A percentile compares a stretch with the other conserved stretches of the same genome.
Evolutionary conservation across 768 basidiomycete species (phyloP).

Genomic region (Kwoniella bestiolae): DNA sequence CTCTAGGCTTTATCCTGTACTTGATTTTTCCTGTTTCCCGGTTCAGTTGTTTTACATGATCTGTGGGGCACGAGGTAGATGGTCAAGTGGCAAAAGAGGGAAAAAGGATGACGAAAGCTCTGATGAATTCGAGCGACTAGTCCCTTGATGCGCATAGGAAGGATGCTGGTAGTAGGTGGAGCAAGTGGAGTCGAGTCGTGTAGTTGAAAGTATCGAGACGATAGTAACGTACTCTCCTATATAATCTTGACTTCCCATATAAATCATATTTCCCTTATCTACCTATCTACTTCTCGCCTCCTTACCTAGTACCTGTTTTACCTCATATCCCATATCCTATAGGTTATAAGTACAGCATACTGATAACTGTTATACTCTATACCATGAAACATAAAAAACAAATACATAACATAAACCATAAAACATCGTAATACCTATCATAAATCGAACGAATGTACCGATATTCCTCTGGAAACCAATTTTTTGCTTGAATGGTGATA

Average conservation of each 20-base stretch:
- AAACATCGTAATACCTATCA: too few species aligned
- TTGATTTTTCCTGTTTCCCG: slow-evolving; percentile 58
- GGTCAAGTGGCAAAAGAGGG: background rate
- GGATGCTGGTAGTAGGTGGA: too few species aligned
- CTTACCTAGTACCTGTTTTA: too few species aligned
- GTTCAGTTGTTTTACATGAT: background rate
- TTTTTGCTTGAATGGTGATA: too few species aligned
- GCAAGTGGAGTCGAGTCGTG: too few species aligned
- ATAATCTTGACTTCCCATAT: background rate
- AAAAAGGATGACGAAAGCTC: background rate
- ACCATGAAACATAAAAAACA: background rate
- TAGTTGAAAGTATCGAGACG: too few species aligned
- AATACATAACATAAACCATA: background rate
- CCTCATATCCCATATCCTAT: too few species aligned
- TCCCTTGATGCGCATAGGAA: background rate
- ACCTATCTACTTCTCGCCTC: too few species aligned
- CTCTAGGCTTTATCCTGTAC: slow-evolving; percentile 62
- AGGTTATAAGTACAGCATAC: too few species aligned
- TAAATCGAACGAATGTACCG: too few species aligned
- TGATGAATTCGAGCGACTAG: background rate
- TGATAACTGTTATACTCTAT: background rate
- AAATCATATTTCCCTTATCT: too few species aligned
- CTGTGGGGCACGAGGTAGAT: background rate
- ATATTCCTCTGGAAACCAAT: too few species aligned
- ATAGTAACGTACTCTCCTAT: slow-evolving; percentile 66